Base-by-base conservation (phyloP, 768 basidiomycete genomes). In the Royoungia palumana region DNA sequence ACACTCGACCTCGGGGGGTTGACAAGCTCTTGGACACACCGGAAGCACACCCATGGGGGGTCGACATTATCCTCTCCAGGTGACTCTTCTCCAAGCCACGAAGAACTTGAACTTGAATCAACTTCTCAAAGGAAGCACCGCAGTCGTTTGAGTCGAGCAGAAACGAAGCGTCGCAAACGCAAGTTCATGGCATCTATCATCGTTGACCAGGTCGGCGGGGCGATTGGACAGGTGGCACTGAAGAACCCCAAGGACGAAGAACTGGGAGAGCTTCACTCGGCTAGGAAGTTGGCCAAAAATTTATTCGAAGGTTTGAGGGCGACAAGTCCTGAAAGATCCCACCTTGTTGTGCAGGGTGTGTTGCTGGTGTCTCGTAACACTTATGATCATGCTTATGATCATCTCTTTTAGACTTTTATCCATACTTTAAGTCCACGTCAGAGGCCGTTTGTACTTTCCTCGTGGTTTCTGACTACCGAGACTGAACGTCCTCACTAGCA, bases 371-470 rank as follows among this genome's bases (percentile, higher is more conserved):
- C 32, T 38, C 24, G 21, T 35, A 28, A 19, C 27, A 6, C 22
- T 10, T 34, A 17, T 39, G 35, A 44, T 37, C 11, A 17, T 20
- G 37, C 30, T 10, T 19, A 45, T 44, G 17, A 21, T 50, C 19
- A 16, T 47, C 21, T 46, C 6, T 42, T 51, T n/a, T 22, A 27
- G 88, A 90, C 60, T 90, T 90, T 60, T 72, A 80, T 58, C 87
- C 88, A 0, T 90, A 89, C 62, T 90, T 90, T 66, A 76, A 73
- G 35, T 76, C 80, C 0, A 79, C 79, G 25, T 70, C 77, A n/a
- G 88, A 90, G 58, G 88, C 88, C 27, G 84, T 86, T 39, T 47
- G 62, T 56, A 22, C 32, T 38, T 37, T 28, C 27, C 46, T 42
- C 46, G 21, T 38, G 5, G 1, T 9, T 40, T 11, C 6, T 4